These are phyloP conservation scores for Fusarium mangiferae DNA, from an alignment of 2,329 filamentous ascomycete species.

Conservation along the genomic window DNA sequence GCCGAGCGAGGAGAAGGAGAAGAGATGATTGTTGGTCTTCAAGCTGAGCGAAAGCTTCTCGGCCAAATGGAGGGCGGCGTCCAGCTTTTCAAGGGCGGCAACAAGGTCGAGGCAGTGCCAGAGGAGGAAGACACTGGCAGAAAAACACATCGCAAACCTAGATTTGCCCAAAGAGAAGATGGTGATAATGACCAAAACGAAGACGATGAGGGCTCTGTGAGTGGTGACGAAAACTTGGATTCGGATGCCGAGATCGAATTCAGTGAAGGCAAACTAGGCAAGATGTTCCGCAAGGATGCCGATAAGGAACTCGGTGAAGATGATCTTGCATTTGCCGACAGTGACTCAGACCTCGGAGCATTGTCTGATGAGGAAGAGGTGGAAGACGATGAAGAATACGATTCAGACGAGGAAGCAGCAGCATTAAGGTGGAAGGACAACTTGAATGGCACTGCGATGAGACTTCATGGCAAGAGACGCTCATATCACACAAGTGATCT, in stretches of 20 bases:
- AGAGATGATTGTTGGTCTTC: constrained; percentile 90
- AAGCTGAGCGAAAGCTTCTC: constrained; percentile 82
- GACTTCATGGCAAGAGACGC: constrained; percentile 74
- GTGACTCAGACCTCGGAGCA: constrained; percentile 94
- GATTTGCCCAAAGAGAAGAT: constrained; percentile 70
- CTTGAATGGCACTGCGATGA: constrained; percentile 78
- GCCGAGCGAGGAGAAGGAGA: constrained; percentile 91
- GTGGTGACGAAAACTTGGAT: constrained; percentile 63
- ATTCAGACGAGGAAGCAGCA: constrained; percentile 75
- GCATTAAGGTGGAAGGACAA: constrained; percentile 89
- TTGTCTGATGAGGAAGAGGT: constrained; percentile 68
- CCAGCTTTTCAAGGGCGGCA: constrained; percentile 84
- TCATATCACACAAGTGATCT: constrained; percentile 85
- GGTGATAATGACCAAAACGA: constrained; percentile 64
- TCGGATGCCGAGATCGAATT: constrained; percentile 67
- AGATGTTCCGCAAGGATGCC: constrained; percentile 65
- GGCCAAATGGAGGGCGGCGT: constrained; percentile 86
- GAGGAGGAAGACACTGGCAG: constrained; percentile 67
- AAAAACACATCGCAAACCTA: constrained; percentile 66
- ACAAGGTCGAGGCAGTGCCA: constrained; percentile 69
- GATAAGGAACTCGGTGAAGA: constrained; percentile 68
- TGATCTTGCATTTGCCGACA: constrained; percentile 92
- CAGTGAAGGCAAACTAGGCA: constrained; percentile 68
- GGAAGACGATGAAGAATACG: constrained; percentile 62
- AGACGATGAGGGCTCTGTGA: constrained; percentile 64